A percentile compares a stretch with the other conserved stretches of the same genome.
phyloP scores from a whole-genome alignment of 768 basidiomycete species.

The Kwoniella sp. region DNA sequence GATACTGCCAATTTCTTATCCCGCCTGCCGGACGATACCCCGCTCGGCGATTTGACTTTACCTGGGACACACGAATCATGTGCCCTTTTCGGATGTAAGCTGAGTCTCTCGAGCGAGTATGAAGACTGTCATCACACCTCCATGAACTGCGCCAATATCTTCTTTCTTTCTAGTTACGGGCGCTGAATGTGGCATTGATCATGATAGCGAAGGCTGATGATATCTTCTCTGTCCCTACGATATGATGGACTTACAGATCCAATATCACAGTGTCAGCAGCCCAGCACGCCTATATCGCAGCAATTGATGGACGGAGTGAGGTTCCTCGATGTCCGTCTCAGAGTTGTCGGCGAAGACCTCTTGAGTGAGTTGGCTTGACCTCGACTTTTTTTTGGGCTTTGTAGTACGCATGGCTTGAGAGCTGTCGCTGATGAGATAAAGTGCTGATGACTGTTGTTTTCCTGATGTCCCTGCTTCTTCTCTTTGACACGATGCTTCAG shows the following conservation, averaged over 20 bases:
- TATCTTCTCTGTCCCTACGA: too few species aligned
- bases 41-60: constrained; percentile 73
- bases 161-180: constrained; percentile 60
- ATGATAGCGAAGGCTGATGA: too few species aligned
- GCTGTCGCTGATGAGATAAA: too few species aligned
- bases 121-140: too few species aligned
- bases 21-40: constrained; percentile 67
- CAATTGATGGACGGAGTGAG: constrained; percentile 77
- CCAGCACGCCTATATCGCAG: constrained; percentile 63
- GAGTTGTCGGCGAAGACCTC: constrained; percentile 66
- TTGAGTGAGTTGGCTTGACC: constrained; percentile 59
- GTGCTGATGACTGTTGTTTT: not conserved
- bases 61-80: constrained; percentile 64
- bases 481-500: constrained; percentile 31
- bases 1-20: constrained; percentile 47
- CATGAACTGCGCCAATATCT: not conserved
- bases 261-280: constrained; percentile 80
- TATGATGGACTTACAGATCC: too few species aligned
- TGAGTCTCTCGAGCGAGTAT: constrained; percentile 9
- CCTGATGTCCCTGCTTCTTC: not conserved
- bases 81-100: constrained; percentile 33
- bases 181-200: too few species aligned
- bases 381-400: too few species aligned
- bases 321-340: constrained; percentile 77
- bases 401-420: too few species aligned